phyloP scores from a whole-genome alignment of 768 basidiomycete genomes.

The Tylopilus plumbeoviolaceoides region DNA sequence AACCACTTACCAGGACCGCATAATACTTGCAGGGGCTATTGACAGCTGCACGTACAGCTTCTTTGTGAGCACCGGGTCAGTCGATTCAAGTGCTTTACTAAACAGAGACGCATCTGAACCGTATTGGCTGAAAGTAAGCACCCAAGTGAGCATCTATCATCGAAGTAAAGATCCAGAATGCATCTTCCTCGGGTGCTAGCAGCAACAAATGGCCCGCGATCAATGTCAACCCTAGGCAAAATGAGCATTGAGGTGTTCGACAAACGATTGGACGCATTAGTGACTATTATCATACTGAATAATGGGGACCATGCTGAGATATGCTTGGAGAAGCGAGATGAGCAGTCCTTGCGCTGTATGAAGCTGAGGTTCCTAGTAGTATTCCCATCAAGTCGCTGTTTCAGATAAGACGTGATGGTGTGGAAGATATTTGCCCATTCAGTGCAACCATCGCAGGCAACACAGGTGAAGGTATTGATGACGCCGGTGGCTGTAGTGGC shows the following conservation, averaged over 20 bases:
- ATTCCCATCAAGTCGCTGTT: neutral
- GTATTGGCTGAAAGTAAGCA: slow-evolving; percentile 57
- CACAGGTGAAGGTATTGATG: slow-evolving; percentile 13
- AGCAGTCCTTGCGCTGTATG: slow-evolving; percentile 55
- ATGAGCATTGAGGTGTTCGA: neutral
- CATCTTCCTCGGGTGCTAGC: too few species aligned
- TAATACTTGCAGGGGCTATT: too few species aligned
- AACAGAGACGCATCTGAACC: slow-evolving; percentile 71
- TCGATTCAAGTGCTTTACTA: slow-evolving; percentile 60
- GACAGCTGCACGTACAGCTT: slow-evolving; percentile 64
- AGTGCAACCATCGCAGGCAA: slow-evolving; percentile 13
- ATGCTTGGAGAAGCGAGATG: slow-evolving; percentile 63
- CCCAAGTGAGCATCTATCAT: slow-evolving; percentile 84
- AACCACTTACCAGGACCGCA: too few species aligned
- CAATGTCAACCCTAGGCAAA: too few species aligned
- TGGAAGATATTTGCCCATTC: slow-evolving; percentile 16
- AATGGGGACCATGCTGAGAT: slow-evolving; percentile 83
- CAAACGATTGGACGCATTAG: slow-evolving; percentile 26
- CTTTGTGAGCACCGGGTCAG: slow-evolving; percentile 57
- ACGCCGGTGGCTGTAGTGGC: slow-evolving; percentile 14
- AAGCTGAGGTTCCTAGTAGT: slow-evolving; percentile 49
- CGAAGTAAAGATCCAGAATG: slow-evolving; percentile 87
- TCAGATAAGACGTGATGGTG: neutral
- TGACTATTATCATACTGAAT: slow-evolving; percentile 64
- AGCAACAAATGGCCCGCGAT: too few species aligned